These are phyloP conservation scores for Arachis monticola DNA, from an alignment of 331 rosid species.

Conservation along the genomic window DNA sequence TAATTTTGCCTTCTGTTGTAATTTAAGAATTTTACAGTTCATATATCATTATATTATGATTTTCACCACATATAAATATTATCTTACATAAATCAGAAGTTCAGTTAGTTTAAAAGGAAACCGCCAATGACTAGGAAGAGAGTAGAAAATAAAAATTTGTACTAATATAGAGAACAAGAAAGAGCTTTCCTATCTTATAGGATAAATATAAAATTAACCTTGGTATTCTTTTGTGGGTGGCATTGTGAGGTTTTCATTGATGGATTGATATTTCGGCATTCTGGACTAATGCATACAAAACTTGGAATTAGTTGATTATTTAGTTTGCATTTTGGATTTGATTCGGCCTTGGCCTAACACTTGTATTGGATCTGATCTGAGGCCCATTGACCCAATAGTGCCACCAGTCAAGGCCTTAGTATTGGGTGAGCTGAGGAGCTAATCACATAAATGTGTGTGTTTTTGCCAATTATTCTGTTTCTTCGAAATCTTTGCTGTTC, in stretches of 20 bases:
- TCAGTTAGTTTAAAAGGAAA: conserved; percentile 30
- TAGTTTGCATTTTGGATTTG: conserved; percentile 1
- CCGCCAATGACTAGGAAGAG: conserved; percentile 12
- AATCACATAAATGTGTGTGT: neutral
- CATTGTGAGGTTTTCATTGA: neutral
- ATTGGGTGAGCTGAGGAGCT: neutral
- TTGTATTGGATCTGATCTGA: neutral
- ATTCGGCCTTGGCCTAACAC: neutral
- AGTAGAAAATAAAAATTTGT: neutral
- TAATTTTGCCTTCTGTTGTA: conserved; percentile 10
- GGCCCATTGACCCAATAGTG: conserved; percentile 7
- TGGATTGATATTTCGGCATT: neutral
- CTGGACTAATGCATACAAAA: neutral
- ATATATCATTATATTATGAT: neutral
- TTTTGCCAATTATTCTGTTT: conserved; percentile 6
- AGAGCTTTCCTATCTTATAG: conserved; percentile 3
- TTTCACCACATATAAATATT: conserved; percentile 4
- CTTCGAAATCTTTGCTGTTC: neutral
- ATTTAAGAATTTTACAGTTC: neutral
- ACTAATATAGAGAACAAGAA: conserved; percentile 21
- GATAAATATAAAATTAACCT: conserved; percentile 8
- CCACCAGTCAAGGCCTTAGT: neutral
- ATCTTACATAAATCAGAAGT: conserved; percentile 9
- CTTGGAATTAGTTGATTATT: neutral
- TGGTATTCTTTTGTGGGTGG: neutral